Conservation (phyloP, 2,329 filamentous ascomycete species). For the Penicillium sp. region DNA sequence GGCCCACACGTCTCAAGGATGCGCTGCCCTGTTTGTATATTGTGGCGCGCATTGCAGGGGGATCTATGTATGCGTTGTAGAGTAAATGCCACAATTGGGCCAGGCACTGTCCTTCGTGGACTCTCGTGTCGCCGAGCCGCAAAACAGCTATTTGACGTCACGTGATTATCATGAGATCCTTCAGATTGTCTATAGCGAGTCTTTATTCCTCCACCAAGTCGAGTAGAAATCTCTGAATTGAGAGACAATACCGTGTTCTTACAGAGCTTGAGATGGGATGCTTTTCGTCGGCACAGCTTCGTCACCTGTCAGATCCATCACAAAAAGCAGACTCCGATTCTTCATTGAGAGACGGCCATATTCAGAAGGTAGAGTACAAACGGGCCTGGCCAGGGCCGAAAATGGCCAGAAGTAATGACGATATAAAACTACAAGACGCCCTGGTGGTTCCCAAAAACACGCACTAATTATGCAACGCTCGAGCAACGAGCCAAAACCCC, state of each 20-base stretch:
- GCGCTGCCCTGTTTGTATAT: background rate
- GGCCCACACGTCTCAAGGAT: constrained; percentile 5
- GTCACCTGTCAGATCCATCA: background rate
- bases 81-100: background rate
- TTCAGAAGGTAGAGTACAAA: constrained; percentile 25
- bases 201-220: no score
- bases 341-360: constrained; percentile 13
- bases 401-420: constrained; percentile 7
- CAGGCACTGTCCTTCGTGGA: background rate
- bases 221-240: no score
- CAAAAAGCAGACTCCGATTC: constrained; percentile 4
- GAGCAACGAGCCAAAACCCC: background rate
- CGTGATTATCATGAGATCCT: constrained; percentile 7
- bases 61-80: constrained; percentile 7
- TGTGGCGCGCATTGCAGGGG: constrained; percentile 9
- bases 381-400: constrained; percentile 6
- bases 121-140: constrained; percentile 4
- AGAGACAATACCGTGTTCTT: no score
- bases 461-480: constrained; percentile 12
- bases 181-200: background rate
- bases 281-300: background rate
- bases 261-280: no score
- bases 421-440: constrained; percentile 22
- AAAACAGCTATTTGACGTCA: constrained; percentile 7
- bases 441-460: constrained; percentile 8